Evolutionary conservation across 371 early-diverging fungal genomes (phyloP).

Genomic region (Lichtheimia corymbifera): DNA sequence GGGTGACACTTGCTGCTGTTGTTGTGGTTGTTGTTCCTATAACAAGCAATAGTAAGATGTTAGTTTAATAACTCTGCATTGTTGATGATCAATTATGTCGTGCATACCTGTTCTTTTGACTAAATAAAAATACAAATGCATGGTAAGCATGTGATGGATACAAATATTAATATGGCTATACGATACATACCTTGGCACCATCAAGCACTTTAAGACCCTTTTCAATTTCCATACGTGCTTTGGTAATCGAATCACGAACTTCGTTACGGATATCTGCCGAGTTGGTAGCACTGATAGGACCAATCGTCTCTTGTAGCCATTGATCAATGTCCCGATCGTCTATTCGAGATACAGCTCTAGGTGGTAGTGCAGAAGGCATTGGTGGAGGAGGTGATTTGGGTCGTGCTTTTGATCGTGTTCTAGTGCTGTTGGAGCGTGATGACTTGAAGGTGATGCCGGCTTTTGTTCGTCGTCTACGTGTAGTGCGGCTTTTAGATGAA

Average conservation of each 20-base stretch:
- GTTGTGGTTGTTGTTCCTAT: slow-evolving; percentile 5
- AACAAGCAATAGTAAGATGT: neutral
- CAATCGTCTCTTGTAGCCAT: slow-evolving; percentile 24
- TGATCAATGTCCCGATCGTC: slow-evolving; percentile 24
- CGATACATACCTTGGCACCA: slow-evolving; percentile 12
- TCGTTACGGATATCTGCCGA: slow-evolving; percentile 28
- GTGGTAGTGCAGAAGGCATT: neutral
- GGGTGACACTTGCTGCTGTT: slow-evolving; percentile 2
- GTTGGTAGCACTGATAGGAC: slow-evolving; percentile 7
- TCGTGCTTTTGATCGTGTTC: slow-evolving; percentile 48
- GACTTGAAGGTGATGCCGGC: slow-evolving; percentile 31
- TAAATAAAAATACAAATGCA: neutral
- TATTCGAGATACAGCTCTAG: slow-evolving; percentile 1
- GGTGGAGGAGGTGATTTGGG: neutral
- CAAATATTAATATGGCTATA: neutral
- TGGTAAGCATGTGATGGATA: neutral
- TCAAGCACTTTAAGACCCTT: slow-evolving; percentile 52
- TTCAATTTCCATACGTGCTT: slow-evolving; percentile 59
- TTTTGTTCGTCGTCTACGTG: slow-evolving; percentile 36
- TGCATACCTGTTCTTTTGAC: slow-evolving; percentile 2
- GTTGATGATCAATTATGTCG: too few species aligned
- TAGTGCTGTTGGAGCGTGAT: slow-evolving; percentile 34
- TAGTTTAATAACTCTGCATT: neutral
- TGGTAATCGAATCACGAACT: slow-evolving; percentile 49
- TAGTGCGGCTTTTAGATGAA: neutral